phyloP scores from a whole-genome alignment of 768 basidiomycete species.

The Auriscalpium microsporum region DNA sequence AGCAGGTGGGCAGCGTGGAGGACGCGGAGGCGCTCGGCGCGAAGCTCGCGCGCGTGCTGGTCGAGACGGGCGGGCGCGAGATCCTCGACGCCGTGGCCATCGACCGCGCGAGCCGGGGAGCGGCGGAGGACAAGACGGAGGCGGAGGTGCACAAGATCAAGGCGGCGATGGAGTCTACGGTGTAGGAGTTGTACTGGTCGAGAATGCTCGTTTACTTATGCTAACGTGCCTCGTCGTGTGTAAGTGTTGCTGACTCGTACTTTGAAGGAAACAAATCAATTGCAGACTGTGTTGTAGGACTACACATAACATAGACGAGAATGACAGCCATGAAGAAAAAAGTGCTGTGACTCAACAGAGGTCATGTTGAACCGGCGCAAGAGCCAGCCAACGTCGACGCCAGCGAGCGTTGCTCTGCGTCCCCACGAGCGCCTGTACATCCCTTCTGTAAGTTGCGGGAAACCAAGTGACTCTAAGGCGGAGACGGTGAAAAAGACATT shows the following conservation, averaged over 20 bases:
- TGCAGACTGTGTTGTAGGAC: not conserved
- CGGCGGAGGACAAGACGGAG: conserved; percentile 27
- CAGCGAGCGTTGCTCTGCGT: conserved; percentile 16
- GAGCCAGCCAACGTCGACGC: conserved; percentile 11
- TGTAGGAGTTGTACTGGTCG: not conserved
- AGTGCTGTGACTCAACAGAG: conserved; percentile 13
- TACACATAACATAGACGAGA: not conserved
- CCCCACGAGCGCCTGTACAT: conserved; percentile 20
- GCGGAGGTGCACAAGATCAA: conserved; percentile 18
- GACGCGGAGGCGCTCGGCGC: conserved; percentile 67
- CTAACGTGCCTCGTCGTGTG: not conserved
- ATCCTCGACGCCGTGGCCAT: conserved; percentile 80
- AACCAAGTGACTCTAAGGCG: conserved; percentile 22
- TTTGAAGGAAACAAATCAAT: not conserved
- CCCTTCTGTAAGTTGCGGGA: conserved; percentile 13
- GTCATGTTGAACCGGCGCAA: conserved; percentile 11
- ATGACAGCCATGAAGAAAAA: not conserved
- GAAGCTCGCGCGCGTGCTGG: conserved; percentile 53
- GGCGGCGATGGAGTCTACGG: conserved; percentile 10
- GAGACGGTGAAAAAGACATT: conserved; percentile 13
- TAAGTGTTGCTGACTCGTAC: not conserved
- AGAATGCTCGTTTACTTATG: not conserved
- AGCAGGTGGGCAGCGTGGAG: conserved; percentile 38
- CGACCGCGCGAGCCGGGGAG: conserved; percentile 46
- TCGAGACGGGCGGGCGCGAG: conserved; percentile 61